Percentiles rank a stretch among this genome's conserved stretches.
phyloP scores from a whole-genome alignment of 78 protist genomes.

The Anaeramoeba ignava region DNA sequence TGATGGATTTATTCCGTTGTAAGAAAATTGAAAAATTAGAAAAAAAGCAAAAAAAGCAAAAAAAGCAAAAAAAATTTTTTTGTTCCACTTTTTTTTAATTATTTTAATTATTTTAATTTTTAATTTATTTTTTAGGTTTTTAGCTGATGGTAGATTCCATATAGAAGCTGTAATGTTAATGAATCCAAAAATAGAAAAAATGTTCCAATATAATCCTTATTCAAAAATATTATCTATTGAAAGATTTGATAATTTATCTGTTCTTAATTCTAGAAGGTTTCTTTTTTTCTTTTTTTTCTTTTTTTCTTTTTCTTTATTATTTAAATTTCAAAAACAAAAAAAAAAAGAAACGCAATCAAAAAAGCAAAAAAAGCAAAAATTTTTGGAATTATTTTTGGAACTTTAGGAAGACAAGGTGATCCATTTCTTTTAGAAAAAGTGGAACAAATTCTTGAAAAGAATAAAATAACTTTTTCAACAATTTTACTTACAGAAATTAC shows the following conservation, averaged over 20 bases:
- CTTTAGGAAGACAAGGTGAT: slow-evolving; percentile 87
- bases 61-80: background rate
- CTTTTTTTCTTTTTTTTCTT: background rate
- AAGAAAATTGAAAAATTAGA: no score
- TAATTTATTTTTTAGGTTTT: slow-evolving; percentile 3
- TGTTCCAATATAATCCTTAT: slow-evolving; percentile 80
- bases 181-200: slow-evolving; percentile 77
- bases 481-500: background rate
- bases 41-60: no score
- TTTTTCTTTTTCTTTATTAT: slow-evolving; percentile 33
- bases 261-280: background rate
- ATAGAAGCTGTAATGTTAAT: slow-evolving; percentile 83
- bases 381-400: slow-evolving; percentile 62
- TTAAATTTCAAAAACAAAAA: slow-evolving; percentile 53
- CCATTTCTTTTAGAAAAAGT: slow-evolving; percentile 45
- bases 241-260: background rate
- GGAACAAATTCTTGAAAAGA: slow-evolving; percentile 14
- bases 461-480: slow-evolving; percentile 18
- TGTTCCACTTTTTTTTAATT: background rate
- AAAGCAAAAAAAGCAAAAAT: background rate
- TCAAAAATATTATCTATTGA: slow-evolving; percentile 26
- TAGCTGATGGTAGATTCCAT: slow-evolving; percentile 96
- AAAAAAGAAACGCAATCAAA: slow-evolving; percentile 44
- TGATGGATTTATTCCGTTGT: background rate
- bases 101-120: background rate